Conservation (phyloP, 106 monocot genomes). For the Acorus calamus region DNA sequence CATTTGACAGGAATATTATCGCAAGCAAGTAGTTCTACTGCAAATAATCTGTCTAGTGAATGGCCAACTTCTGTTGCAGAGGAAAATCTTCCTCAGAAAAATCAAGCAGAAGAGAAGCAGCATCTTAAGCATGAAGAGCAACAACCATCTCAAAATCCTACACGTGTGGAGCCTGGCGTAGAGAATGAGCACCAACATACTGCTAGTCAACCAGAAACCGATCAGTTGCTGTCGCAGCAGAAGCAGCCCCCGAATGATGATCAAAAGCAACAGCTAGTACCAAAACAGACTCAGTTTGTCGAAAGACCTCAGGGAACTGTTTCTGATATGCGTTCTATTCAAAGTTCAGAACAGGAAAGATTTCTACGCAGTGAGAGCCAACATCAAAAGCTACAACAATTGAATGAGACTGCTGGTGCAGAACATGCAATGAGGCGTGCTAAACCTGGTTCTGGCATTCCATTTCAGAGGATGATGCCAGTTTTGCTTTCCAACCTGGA, state of each 20-base stretch:
- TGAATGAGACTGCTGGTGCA: slow-evolving; percentile 25
- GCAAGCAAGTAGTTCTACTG: slow-evolving; percentile 27
- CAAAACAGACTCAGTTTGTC: slow-evolving; percentile 13
- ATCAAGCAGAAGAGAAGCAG: slow-evolving; percentile 25
- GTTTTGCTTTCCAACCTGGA: slow-evolving; percentile 67
- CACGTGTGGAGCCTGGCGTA: slow-evolving; percentile 11
- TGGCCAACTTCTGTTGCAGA: slow-evolving; percentile 32
- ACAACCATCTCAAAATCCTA: slow-evolving; percentile 15
- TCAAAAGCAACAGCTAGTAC: slow-evolving; percentile 10
- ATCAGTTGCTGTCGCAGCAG: slow-evolving; percentile 6
- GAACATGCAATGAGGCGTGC: slow-evolving; percentile 29
- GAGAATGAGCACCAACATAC: slow-evolving; percentile 22
- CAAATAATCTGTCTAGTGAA: slow-evolving; percentile 23
- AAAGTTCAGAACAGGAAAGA: slow-evolving; percentile 19
- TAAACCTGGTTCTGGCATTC: slow-evolving; percentile 37
- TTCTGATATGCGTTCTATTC: slow-evolving; percentile 22
- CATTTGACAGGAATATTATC: slow-evolving; percentile 16
- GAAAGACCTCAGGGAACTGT: slow-evolving; percentile 19
- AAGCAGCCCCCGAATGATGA: slow-evolving; percentile 19
- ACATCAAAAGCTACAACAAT: slow-evolving; percentile 23
- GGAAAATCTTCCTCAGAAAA: slow-evolving; percentile 25
- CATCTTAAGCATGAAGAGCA: slow-evolving; percentile 21
- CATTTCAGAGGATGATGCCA: slow-evolving; percentile 66
- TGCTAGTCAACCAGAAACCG: slow-evolving; percentile 17
- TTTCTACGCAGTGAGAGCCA: slow-evolving; percentile 26